Base-by-base conservation (phyloP, 139 green algal genomes). In the Eudorina sp. region DNA sequence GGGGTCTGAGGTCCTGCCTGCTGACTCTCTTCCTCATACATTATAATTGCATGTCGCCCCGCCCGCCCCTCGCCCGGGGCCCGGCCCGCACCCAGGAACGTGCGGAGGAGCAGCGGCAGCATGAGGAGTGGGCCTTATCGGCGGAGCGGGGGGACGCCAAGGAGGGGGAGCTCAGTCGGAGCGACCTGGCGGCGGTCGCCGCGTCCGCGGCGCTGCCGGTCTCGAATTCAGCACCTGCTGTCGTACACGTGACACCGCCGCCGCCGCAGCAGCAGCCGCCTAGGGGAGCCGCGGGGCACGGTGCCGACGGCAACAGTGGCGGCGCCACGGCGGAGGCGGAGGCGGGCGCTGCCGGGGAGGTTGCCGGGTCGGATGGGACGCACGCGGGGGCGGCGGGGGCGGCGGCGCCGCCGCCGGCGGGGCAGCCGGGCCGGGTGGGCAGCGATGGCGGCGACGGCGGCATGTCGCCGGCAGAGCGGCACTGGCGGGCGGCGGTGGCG, bases 61-160 rank as follows among this genome's bases (percentile, higher is more conserved):
- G 16, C 13, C 51, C 51, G 13, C 51, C 51, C 51, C 16, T 16
- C 51, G 51, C 16, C 51, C 51, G 13, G 51, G 19, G 8, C 55
- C 23, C 55, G 8, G 29, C 11, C n/a, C n/a, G 64, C 11, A 73
- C 31, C 7, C 34, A 84, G 78, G 78, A 85, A 55, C 78, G 78
- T 14, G 27, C 55, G 40, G 78, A 85, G 55, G 78, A 85, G 78
- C 41, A 40, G 36, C 58, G 58, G 55, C 78, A 85, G 78, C 78
- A 85, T 40, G 78, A 85, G 78, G 78, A 46, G 18, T 74, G 55
- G 78, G 78, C 78, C 5, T 11, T 58, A 55, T n/a, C 78, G 55
- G 78, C 78, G n/a, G 55, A 85, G 38, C 78, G 31, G 41, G 1
- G 14, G 40, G 78, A 48, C 4, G 34, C 4, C 2, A 40, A 53